Base-by-base conservation (phyloP, 2,329 filamentous ascomycete species). In the Fusarium sp. region DNA sequence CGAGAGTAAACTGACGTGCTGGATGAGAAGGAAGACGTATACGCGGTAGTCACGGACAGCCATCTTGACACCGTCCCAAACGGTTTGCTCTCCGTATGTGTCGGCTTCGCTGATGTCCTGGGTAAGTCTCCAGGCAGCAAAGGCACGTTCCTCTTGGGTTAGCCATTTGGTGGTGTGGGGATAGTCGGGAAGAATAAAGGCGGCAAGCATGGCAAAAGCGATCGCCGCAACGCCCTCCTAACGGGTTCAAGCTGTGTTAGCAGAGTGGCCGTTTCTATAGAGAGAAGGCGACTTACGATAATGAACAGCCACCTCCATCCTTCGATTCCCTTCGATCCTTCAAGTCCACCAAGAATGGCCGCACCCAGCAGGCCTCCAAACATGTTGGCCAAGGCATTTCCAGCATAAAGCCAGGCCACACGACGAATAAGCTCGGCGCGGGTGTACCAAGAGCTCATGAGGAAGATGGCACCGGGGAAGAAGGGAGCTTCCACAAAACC, bases 231-330 rank as follows among this genome's bases (percentile, higher is more conserved):
- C 82, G 1, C 81, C 82, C 59, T 86, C 84, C 79, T 80, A 18
- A 1, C 18, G 2, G 0, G 6, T 6, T 22, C 7, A 35, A 7
- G 0, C 5, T 1, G 24, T 27, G 5, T 20, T 7, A 34, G 22
- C 16, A 14, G 8, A 31, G 8, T 31, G 5, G 8, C 3, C 6
- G 8, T 4, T 2, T 7, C 4, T n/a, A 31, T 18, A 10, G 14
- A 13, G 22, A 6, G 10, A 34, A 20, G 10, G n/a, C 6, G 0
- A 71, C 78, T 61, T 11, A 79, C 84, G 10, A 93, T 89, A 27
- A 93, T 91, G 77, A 93, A 93, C 0, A 93, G 83, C 90, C 89
- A 92, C 11, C 89, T 83, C 91, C 91, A 93, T 1, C 90, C 91
- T 1, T 84, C 81, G 1, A 92, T 81, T 0, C 90, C 91, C 13